Base-by-base conservation (phyloP, 2,329 filamentous ascomycete species). In the Oidium heveae region DNA sequence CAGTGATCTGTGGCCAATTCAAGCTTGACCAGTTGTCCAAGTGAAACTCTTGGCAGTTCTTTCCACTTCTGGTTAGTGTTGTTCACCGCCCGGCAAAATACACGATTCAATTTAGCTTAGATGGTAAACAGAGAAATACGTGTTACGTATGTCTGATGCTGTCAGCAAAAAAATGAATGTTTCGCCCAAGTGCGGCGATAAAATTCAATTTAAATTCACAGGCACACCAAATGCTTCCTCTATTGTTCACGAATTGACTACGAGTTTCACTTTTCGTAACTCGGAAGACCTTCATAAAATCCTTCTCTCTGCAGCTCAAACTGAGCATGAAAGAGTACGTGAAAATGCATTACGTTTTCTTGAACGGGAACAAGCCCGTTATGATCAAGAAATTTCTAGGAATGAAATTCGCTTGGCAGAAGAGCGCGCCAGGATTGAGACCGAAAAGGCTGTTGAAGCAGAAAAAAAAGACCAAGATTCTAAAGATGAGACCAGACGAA, bases 311-410 rank as follows among this genome's bases (percentile, higher is more conserved):
- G 74, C 75, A 50, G 81, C 81, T 4, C 76, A 77, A 52, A 71
- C 72, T 15, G 75, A 82, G 62, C 84, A 87, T 64, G 75, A 83
- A 39, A 72, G 75, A 32, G 74, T 89, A 12, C 72, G 74, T 32
- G 67, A 72, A 54, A 67, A 67, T 33, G 74, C 74, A 8, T 22
- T 49, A 28, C 46, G 47, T 24, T 24, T 43, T 10, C 28, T 56
- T 36, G 47, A 52, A n/a, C 34, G 53, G 5, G 46, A 54, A 20
- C 18, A 34, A 10, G 52, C 52, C 9, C 64, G 71, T 53, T 66
- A 72, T 58, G 68, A 73, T 58, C 59, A 53, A 20, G 59, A 59
- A 32, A 55, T 20, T 18, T 52, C 44, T 18, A 50, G 51, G 46
- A 43, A 24, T 36, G 51, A 33, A 28, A 53, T 28, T 18, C 8